Base-by-base conservation (phyloP, 495 filamentous ascomycete species). In the Penicillium taxi region DNA sequence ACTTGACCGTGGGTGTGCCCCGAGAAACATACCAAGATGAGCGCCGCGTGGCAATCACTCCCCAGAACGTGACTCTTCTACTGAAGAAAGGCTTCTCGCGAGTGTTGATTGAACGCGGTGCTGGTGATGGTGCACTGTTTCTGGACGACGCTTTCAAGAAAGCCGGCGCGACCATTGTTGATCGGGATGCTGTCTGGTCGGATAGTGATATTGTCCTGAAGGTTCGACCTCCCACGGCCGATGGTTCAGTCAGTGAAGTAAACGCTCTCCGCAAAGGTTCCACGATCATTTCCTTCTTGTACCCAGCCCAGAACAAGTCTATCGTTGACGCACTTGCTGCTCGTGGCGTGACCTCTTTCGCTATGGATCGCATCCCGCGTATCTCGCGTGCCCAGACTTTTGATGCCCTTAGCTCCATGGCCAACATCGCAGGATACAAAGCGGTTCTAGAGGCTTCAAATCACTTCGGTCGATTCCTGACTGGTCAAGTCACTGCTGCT, bases 341-440 rank as follows among this genome's bases (percentile, higher is more conserved):
- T 24, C 70, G 72, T 7, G 78, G 78, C 22, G 73, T 75, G 2
- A 84, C 78, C 6, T 54, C 72, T 3, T 87, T 90, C 50, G 84
- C 84, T 20, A 90, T 90, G 82, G 84, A 90, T 50, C 76, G 84
- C 70, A 79, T 90, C 35, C 84, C 83, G 0, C 75, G 84, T 20
- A 87, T 90, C 45, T 88, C 84, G 0, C 70, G 83, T n/a, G 82
- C 82, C 1, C 82, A 86, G 47, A 73, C 76, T 6, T 90, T 87
- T 50, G 84, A 90, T 59, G 84, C 83, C 9, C 63, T 44, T 28
- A 63, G 80, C 53, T 86, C 81, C 7, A 88, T 88, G 84, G 82
- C 84, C 38, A 90, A 90, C 43, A 90, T 87, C 56, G 82, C 84
- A 13, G 84, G 84, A 4, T 90, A 90, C 59, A 90, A 86, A 55